Conservation (phyloP, 164 flowering plant species). For the Berberis vulgaris region DNA sequence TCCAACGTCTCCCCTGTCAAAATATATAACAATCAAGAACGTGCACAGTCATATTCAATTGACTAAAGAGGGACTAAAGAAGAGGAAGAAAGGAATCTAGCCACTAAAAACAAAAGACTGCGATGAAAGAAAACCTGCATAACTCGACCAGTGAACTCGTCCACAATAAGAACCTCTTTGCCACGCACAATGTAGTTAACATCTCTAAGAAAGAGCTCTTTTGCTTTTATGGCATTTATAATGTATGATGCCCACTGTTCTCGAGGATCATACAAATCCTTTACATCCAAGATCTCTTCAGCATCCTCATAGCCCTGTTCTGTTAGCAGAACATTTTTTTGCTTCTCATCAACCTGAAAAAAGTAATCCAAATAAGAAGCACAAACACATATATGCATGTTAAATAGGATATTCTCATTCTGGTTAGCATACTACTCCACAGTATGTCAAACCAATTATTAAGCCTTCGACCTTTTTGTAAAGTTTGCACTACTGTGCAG, state of each 20-base stretch:
- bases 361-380: background rate
- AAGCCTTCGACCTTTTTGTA: background rate
- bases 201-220: slow-evolving; percentile 92
- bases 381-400: background rate
- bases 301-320: slow-evolving; percentile 99
- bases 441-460: background rate
- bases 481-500: background rate
- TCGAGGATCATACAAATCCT: slow-evolving; percentile 96
- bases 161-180: slow-evolving; percentile 95
- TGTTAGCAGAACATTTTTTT: slow-evolving; percentile 71
- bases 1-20: slow-evolving; percentile 91
- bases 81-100: background rate
- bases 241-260: slow-evolving; percentile 96
- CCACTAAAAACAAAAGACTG: background rate
- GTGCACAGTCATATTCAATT: background rate
- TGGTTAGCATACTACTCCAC: too few species aligned
- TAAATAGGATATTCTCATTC: too few species aligned
- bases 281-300: slow-evolving; percentile 82
- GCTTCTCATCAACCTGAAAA: slow-evolving; percentile 91
- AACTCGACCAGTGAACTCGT: slow-evolving; percentile 97
- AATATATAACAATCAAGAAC: background rate
- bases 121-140: slow-evolving; percentile 64
- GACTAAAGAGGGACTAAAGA: background rate
- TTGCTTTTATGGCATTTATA: slow-evolving; percentile 89
- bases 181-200: slow-evolving; percentile 90